Percentiles rank a stretch among this genome's conserved stretches.
These are phyloP conservation scores for Prorocentrum cordatum DNA, from an alignment of 169 alveolate genomes.

Conservation along the genomic window DNA sequence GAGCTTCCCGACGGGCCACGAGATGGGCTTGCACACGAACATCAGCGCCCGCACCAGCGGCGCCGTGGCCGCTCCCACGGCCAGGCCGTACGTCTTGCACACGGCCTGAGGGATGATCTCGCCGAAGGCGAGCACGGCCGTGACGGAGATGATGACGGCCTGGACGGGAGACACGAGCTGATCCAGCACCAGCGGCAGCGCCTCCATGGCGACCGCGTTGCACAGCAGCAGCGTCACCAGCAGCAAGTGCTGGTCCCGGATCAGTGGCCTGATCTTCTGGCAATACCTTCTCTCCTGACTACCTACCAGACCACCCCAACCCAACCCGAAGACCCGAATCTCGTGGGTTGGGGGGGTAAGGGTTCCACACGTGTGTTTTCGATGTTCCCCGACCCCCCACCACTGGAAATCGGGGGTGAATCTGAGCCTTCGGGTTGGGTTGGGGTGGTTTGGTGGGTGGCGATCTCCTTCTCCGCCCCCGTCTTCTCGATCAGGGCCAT, in stretches of 20 bases:
- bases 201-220: constrained; percentile 88
- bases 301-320: too few species aligned
- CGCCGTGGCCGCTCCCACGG: background rate
- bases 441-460: too few species aligned
- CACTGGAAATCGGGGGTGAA: too few species aligned
- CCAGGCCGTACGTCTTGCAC: constrained; percentile 72
- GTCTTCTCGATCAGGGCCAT: too few species aligned
- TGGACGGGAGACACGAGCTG: constrained; percentile 78
- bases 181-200: constrained; percentile 87
- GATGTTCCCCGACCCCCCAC: too few species aligned
- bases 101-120: constrained; percentile 91
- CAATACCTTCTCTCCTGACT: too few species aligned
- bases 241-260: constrained; percentile 55
- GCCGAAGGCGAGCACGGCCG: constrained; percentile 78
- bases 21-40: constrained; percentile 7
- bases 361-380: too few species aligned
- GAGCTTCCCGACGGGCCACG: constrained; percentile 31
- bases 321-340: too few species aligned
- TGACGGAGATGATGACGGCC: constrained; percentile 67
- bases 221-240: constrained; percentile 83
- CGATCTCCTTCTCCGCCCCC: too few species aligned
- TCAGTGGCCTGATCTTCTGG: too few species aligned
- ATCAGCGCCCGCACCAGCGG: constrained; percentile 43
- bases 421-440: too few species aligned
- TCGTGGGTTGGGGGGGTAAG: too few species aligned